These are phyloP conservation scores for Leccinum cinnamomeum DNA, from an alignment of 1,284 basidiomycete species.

Conservation along the genomic window DNA sequence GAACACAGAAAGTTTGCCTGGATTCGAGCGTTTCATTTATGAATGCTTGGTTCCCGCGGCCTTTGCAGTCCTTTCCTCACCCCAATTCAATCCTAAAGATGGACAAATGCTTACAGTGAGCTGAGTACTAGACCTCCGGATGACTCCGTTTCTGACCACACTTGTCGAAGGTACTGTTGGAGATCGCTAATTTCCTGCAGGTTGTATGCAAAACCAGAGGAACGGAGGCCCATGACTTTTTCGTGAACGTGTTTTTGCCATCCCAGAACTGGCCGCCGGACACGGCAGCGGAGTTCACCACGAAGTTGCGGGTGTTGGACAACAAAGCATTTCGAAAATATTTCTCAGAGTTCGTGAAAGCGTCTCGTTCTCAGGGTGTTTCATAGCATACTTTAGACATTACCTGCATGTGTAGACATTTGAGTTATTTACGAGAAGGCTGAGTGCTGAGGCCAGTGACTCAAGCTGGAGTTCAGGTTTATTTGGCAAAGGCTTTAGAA, in stretches of 20 bases:
- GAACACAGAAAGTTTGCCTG: conserved; percentile 66
- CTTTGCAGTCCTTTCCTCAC: conserved; percentile 80
- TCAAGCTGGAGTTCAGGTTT: conserved; percentile 10
- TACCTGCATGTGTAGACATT: background rate
- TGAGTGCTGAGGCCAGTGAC: background rate
- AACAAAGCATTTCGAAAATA: conserved; percentile 86
- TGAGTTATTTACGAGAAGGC: background rate
- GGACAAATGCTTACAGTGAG: conserved; percentile 82
- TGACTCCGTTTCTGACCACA: conserved; percentile 3
- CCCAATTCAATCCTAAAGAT: conserved; percentile 86
- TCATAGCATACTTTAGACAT: conserved; percentile 44
- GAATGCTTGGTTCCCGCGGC: conserved; percentile 82
- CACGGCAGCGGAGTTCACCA: conserved; percentile 77
- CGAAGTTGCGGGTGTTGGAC: conserved; percentile 77
- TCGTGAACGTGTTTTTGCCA: conserved; percentile 81
- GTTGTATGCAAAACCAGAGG: conserved; percentile 77
- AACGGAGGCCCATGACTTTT: conserved; percentile 82
- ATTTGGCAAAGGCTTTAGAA: conserved; percentile 36
- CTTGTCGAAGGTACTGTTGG: conserved; percentile 73
- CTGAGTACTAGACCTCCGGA: conserved; percentile 2
- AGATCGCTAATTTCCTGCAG: conserved; percentile 86
- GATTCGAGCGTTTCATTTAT: conserved; percentile 94
- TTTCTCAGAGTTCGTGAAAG: conserved; percentile 81
- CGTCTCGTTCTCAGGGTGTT: conserved; percentile 52
- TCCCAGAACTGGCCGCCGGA: conserved; percentile 85